A percentile compares a stretch with the other conserved stretches of the same genome.
phyloP scores from a whole-genome alignment of 2,329 filamentous ascomycete species.

The Aspergillus brasiliensis region DNA sequence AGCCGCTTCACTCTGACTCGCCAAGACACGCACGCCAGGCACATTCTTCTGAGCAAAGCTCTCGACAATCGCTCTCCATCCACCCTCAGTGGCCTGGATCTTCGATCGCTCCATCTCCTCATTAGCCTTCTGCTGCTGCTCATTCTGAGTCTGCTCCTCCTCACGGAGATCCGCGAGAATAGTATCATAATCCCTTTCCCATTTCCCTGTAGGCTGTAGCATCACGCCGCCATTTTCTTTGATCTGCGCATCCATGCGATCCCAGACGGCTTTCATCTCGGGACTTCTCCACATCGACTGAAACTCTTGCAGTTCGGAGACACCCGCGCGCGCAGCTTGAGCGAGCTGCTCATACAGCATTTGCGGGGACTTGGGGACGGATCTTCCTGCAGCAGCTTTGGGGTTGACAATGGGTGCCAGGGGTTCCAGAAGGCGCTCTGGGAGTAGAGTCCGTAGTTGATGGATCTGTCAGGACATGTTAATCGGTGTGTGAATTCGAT shows the following conservation, averaged over 20 bases:
- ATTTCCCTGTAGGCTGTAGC: conserved; percentile 40
- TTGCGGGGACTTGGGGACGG: conserved; percentile 37
- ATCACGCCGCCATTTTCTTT: conserved; percentile 40
- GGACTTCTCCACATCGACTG: conserved; percentile 43
- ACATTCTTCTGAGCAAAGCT: conserved; percentile 30
- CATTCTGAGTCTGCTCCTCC: conserved; percentile 30
- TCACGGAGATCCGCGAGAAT: conserved; percentile 35
- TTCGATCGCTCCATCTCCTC: conserved; percentile 35
- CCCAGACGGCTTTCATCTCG: conserved; percentile 44
- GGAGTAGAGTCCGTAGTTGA: conserved; percentile 45
- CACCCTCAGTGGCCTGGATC: conserved; percentile 30
- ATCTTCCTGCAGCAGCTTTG: conserved; percentile 19
- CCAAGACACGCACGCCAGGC: conserved; percentile 34
- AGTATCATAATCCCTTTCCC: conserved; percentile 44
- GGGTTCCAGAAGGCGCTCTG: conserved; percentile 44
- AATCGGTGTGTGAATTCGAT: neutral
- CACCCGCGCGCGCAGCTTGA: conserved; percentile 37
- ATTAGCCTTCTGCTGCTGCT: conserved; percentile 26
- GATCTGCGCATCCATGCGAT: conserved; percentile 38
- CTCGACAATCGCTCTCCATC: conserved; percentile 38
- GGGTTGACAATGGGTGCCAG: conserved; percentile 42
- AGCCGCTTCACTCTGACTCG: conserved; percentile 25
- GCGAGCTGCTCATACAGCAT: conserved; percentile 38
- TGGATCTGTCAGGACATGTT: conserved; percentile 38
- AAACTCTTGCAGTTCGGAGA: conserved; percentile 42